A percentile compares a stretch with the other conserved stretches of the same genome.
phyloP scores from a whole-genome alignment of 148 eudicot genomes.

The Limonium bicolor region DNA sequence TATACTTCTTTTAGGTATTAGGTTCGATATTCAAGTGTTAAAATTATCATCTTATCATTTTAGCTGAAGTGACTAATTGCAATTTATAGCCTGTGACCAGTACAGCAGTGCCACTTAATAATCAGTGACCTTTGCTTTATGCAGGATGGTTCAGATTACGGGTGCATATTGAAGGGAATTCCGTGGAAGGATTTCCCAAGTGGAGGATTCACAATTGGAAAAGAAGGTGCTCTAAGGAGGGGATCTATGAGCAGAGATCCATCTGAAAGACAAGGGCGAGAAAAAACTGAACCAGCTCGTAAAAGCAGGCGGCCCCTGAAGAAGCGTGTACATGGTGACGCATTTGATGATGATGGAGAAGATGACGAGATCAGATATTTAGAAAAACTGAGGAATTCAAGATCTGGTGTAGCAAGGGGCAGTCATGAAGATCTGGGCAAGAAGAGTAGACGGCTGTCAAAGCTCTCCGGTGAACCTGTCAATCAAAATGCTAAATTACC shows the following conservation, averaged over 20 bases:
- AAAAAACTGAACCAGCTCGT: constrained; percentile 39
- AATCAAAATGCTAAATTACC: constrained; percentile 20
- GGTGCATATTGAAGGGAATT: constrained; percentile 40
- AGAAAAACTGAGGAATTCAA: constrained; percentile 63
- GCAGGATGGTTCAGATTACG: constrained; percentile 48
- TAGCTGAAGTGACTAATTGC: neutral
- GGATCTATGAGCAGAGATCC: constrained; percentile 20
- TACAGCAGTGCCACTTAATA: neutral
- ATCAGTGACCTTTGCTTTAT: constrained; percentile 5
- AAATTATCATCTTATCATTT: neutral
- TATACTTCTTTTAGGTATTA: neutral
- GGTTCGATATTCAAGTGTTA: neutral
- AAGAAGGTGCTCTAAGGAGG: constrained; percentile 30
- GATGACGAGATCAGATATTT: constrained; percentile 91
- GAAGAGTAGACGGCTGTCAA: constrained; percentile 38
- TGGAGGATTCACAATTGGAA: constrained; percentile 39
- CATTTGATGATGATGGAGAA: constrained; percentile 69
- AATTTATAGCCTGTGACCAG: neutral
- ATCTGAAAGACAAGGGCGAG: constrained; percentile 34
- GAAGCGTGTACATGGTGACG: constrained; percentile 42
- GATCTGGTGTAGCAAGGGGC: constrained; percentile 27
- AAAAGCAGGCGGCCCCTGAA: constrained; percentile 63
- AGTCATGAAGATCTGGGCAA: constrained; percentile 40
- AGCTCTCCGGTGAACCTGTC: constrained; percentile 23
- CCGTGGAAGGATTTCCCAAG: constrained; percentile 77